These are phyloP conservation scores for Leishmania guyanensis DNA, from an alignment of 208 protist species.

Conservation along the genomic window DNA sequence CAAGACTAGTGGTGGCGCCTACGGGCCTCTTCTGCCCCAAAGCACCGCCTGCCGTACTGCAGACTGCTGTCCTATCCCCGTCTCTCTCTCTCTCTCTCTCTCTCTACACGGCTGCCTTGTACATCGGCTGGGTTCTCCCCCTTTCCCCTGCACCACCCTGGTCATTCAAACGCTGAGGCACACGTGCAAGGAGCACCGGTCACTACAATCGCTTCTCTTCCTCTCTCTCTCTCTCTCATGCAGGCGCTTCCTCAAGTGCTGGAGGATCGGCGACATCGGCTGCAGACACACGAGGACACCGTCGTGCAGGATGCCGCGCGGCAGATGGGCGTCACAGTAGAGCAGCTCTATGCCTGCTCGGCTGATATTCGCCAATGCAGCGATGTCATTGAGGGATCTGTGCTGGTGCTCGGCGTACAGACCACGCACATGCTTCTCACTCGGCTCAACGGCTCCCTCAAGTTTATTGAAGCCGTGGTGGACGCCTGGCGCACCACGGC, in stretches of 20 bases:
- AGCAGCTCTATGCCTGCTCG: conserved; percentile 43
- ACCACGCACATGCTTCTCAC: conserved; percentile 59
- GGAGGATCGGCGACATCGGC: conserved; percentile 57
- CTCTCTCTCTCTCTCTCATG: conserved; percentile 5
- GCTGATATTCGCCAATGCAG: conserved; percentile 53
- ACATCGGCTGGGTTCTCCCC: neutral
- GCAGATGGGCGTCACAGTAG: conserved; percentile 43
- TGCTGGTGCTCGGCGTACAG: conserved; percentile 72
- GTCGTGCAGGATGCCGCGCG: conserved; percentile 34
- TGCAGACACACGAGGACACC: conserved; percentile 34
- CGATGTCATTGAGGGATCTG: conserved; percentile 69
- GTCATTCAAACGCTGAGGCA: neutral
- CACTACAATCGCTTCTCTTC: neutral
- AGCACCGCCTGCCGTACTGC: too few species aligned
- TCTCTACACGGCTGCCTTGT: neutral
- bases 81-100: neutral
- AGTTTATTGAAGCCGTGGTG: conserved; percentile 45
- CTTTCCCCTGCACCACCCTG: neutral
- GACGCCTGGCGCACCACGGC: conserved; percentile 37
- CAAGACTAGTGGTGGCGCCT: neutral
- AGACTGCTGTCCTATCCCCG: too few species aligned
- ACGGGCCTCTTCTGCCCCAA: neutral
- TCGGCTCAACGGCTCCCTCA: conserved; percentile 43
- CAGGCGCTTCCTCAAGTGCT: conserved; percentile 47
- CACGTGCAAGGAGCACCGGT: neutral